phyloP scores from a whole-genome alignment of 129 eudicot species.

The Tanacetum coccineum region DNA sequence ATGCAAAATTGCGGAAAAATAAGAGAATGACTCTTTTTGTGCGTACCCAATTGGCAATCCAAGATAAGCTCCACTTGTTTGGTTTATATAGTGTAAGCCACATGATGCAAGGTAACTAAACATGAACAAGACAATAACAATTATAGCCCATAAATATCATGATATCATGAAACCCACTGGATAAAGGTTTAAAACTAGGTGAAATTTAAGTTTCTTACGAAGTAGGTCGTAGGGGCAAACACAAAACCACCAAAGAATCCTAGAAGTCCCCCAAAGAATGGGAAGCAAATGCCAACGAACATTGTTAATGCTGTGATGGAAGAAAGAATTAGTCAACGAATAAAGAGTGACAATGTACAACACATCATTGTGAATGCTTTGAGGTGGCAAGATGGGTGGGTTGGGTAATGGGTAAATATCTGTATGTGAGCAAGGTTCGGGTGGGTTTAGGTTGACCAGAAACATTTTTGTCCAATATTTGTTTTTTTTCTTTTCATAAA shows the following conservation, averaged over 20 bases:
- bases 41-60: slow-evolving; percentile 76
- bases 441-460: not conserved
- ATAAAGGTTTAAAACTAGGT: not conserved
- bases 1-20: not conserved
- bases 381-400: not conserved
- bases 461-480: too few relatives aligned
- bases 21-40: not conserved
- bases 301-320: slow-evolving; percentile 53
- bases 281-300: slow-evolving; percentile 54
- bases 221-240: slow-evolving; percentile 57
- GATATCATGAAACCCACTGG: not conserved
- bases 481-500: too few relatives aligned
- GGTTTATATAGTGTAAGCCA: slow-evolving; percentile 82
- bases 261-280: slow-evolving; percentile 58
- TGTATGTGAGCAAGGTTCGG: not conserved
- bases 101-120: slow-evolving; percentile 83
- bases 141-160: not conserved
- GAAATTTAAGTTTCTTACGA: slow-evolving; percentile 32
- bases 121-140: slow-evolving; percentile 3
- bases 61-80: slow-evolving; percentile 56
- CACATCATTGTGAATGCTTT: not conserved
- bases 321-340: not conserved
- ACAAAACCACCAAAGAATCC: slow-evolving; percentile 66
- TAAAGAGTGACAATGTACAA: not conserved
- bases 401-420: not conserved